Conservation (phyloP, 1,284 basidiomycete genomes). For the Naganishia liquefaciens region DNA sequence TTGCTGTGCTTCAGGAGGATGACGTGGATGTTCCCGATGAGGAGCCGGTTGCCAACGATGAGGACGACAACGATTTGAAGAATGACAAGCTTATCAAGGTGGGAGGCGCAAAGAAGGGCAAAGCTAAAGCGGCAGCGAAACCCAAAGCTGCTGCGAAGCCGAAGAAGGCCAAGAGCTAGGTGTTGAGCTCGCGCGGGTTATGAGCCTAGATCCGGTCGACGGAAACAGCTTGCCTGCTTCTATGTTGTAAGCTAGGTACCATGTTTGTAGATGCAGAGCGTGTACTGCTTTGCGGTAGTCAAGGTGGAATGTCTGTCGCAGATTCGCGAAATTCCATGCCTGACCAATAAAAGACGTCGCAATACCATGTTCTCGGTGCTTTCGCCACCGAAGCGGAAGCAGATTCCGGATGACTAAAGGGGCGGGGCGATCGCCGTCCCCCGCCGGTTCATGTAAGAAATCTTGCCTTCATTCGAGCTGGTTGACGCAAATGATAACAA, state of each 20-base stretch:
- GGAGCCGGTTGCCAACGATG: constrained; percentile 23
- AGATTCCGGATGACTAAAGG: constrained; percentile 17
- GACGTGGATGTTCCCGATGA: constrained; percentile 26
- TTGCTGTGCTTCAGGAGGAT: constrained; percentile 4
- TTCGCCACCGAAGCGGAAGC: constrained; percentile 25
- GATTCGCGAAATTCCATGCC: background rate
- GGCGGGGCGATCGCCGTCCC: constrained; percentile 20
- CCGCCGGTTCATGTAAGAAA: background rate
- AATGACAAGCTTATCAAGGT: constrained; percentile 34
- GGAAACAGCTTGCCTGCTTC: background rate
- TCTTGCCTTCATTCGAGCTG: background rate
- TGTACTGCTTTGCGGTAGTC: background rate
- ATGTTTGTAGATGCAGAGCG: background rate
- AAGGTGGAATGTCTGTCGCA: background rate
- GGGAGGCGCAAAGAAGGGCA: constrained; percentile 31
- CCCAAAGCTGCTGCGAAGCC: constrained; percentile 10
- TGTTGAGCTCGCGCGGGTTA: background rate
- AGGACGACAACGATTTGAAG: constrained; percentile 30
- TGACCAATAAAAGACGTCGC: constrained; percentile 1
- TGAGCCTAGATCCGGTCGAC: background rate
- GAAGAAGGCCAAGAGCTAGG: constrained; percentile 10
- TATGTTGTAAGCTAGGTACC: background rate
- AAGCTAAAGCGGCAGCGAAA: constrained; percentile 27
- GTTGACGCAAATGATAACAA: no score
- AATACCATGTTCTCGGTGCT: background rate